A percentile compares a stretch with the other conserved stretches of the same genome.
Evolutionary conservation across 768 basidiomycete species (phyloP).

Genomic region (Imleria badia): DNA sequence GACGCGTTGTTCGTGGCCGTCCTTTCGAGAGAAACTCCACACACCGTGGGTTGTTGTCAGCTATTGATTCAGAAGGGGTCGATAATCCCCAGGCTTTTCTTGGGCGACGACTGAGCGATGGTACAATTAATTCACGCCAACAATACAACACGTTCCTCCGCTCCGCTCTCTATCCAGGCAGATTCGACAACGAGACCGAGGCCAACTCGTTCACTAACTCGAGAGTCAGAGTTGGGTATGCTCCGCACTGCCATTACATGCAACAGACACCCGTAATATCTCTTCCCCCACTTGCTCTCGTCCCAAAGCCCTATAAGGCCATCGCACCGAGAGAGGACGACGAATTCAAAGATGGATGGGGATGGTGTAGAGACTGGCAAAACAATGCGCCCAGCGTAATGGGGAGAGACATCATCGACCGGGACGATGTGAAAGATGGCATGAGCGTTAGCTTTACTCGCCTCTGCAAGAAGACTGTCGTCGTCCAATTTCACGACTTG

Average conservation of each 20-base stretch:
- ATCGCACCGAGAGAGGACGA: slow-evolving; percentile 18
- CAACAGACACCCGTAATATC: slow-evolving; percentile 11
- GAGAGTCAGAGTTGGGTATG: not conserved
- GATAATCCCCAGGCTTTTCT: too few relatives aligned
- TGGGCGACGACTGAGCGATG: too few relatives aligned
- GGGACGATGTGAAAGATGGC: slow-evolving; percentile 14
- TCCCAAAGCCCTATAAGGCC: slow-evolving; percentile 7
- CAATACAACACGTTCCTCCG: slow-evolving; percentile 7
- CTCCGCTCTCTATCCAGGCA: slow-evolving; percentile 15
- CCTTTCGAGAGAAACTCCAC: too few relatives aligned
- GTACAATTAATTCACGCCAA: slow-evolving; percentile 13
- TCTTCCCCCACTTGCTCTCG: slow-evolving; percentile 7
- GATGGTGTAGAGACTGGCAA: slow-evolving; percentile 14
- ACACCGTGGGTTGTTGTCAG: too few relatives aligned
- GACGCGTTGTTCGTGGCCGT: too few relatives aligned
- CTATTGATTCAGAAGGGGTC: too few relatives aligned
- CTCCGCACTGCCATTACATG: slow-evolving; percentile 22
- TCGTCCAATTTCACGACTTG: slow-evolving; percentile 3
- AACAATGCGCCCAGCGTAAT: slow-evolving; percentile 15
- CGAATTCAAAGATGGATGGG: slow-evolving; percentile 9
- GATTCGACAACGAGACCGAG: slow-evolving; percentile 19
- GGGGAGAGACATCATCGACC: not conserved
- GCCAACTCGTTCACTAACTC: slow-evolving; percentile 20
- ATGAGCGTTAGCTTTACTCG: not conserved
- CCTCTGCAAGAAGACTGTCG: not conserved